These are phyloP conservation scores for Verticillium longisporum DNA, from an alignment of 2,329 filamentous ascomycete species.

Conservation along the genomic window DNA sequence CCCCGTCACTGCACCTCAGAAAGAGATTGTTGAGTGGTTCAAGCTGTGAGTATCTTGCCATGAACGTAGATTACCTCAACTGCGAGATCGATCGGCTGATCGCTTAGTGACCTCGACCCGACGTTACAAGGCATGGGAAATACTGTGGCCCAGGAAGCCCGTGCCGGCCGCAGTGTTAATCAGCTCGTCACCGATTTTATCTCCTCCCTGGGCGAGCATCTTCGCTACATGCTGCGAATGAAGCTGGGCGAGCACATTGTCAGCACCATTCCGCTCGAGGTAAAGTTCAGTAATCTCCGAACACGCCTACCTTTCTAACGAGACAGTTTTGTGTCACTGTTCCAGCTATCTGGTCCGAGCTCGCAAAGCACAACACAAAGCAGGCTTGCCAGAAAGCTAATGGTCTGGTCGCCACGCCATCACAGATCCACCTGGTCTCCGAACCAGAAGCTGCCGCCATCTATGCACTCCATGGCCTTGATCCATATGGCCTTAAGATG, in stretches of 20 bases:
- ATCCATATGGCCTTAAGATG: constrained; percentile 30
- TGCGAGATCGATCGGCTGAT: too few relatives aligned
- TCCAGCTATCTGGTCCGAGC: constrained; percentile 52
- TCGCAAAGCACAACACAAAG: constrained; percentile 42
- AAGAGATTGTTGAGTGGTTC: constrained; percentile 38
- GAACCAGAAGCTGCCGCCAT: constrained; percentile 48
- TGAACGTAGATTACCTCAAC: too few relatives aligned
- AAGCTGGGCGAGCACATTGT: constrained; percentile 34
- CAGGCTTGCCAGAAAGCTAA: constrained; percentile 33
- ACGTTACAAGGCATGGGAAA: constrained; percentile 24
- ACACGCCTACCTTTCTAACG: background rate
- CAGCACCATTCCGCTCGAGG: constrained; percentile 35
- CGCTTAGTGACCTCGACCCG: constrained; percentile 26
- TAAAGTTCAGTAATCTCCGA: background rate
- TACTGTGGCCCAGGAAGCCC: constrained; percentile 17
- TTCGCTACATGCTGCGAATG: constrained; percentile 34
- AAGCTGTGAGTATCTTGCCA: constrained; percentile 33
- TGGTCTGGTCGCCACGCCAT: constrained; percentile 18
- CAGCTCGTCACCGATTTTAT: constrained; percentile 41
- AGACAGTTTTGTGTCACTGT: constrained; percentile 44
- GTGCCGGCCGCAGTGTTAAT: constrained; percentile 26
- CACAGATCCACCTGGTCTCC: constrained; percentile 37
- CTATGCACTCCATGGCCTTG: constrained; percentile 37
- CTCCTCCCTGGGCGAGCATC: constrained; percentile 39
- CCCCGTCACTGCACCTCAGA: constrained; percentile 27